Percentiles rank a stretch among this genome's conserved stretches.
Conservation (phyloP, 495 filamentous ascomycete genomes). For the Rhypophila decipiens region DNA sequence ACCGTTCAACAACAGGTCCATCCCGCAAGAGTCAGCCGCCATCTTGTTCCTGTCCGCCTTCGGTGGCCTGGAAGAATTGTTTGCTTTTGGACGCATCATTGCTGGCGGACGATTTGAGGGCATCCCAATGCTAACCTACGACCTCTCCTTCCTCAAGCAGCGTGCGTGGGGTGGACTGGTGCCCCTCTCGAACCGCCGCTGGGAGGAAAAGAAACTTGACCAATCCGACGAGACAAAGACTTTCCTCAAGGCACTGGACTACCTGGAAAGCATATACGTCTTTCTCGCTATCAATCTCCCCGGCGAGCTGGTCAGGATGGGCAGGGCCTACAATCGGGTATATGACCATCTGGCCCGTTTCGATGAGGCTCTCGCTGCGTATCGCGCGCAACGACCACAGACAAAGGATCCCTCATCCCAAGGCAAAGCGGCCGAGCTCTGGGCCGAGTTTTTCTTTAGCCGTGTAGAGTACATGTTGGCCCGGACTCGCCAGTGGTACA, state of each 20-base stretch:
- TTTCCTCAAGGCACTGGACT: constrained; percentile 5
- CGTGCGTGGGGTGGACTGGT: not conserved
- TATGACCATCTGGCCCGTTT: constrained; percentile 6
- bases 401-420: not conserved
- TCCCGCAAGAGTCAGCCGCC: too few relatives aligned
- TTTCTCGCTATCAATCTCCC: constrained; percentile 7
- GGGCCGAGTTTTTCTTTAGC: constrained; percentile 14
- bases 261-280: constrained; percentile 1
- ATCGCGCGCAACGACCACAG: not conserved
- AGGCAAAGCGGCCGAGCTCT: constrained; percentile 7
- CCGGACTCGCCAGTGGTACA: constrained; percentile 8
- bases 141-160: not conserved
- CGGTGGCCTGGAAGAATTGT: not conserved
- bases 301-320: not conserved
- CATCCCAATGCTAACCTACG: too few relatives aligned
- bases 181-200: not conserved
- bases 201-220: not conserved
- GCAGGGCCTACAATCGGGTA: constrained; percentile 5
- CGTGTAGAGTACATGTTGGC: constrained; percentile 5
- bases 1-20: not conserved
- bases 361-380: constrained; percentile 9
- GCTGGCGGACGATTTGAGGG: too few relatives aligned
- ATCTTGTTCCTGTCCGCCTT: not conserved
- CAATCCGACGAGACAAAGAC: not conserved
- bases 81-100: not conserved